Conservation (phyloP, 1,284 basidiomycete species). For the Vanrija pseudolonga region DNA sequence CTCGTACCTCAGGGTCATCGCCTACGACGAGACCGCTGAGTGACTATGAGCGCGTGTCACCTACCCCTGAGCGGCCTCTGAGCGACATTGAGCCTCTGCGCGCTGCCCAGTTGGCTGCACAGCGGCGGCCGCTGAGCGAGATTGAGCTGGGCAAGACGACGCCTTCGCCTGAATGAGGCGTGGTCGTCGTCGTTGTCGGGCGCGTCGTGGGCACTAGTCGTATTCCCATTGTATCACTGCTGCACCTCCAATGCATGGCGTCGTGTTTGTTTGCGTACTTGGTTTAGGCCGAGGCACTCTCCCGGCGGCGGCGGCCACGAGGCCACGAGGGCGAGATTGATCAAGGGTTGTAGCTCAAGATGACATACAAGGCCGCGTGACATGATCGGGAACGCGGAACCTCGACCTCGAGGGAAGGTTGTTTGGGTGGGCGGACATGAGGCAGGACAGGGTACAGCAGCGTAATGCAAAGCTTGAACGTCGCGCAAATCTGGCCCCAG, state of each 20-base stretch:
- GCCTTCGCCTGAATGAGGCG: background rate
- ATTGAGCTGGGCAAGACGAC: slow-evolving; percentile 1
- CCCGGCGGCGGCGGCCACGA: too few relatives aligned
- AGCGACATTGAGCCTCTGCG: background rate
- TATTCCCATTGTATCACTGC: background rate
- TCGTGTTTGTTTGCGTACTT: background rate
- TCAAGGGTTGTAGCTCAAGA: too few relatives aligned
- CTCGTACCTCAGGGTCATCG: background rate
- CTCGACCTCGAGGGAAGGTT: too few relatives aligned
- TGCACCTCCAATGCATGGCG: background rate
- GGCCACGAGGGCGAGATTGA: too few relatives aligned
- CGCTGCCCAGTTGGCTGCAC: background rate
- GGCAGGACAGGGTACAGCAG: too few relatives aligned
- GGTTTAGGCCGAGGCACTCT: background rate
- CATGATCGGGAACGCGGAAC: too few relatives aligned
- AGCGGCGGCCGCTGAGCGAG: slow-evolving; percentile 4
- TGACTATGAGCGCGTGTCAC: background rate
- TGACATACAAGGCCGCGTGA: too few relatives aligned
- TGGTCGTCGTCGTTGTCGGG: background rate
- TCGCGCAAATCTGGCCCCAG: too few relatives aligned
- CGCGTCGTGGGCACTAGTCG: background rate
- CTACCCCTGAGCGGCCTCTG: background rate
- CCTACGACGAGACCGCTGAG: background rate
- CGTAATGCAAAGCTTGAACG: too few relatives aligned
- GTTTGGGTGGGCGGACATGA: too few relatives aligned